Evolutionary conservation across 768 basidiomycete genomes (phyloP).

Genomic region (Pleurotus salmoneostramineus): DNA sequence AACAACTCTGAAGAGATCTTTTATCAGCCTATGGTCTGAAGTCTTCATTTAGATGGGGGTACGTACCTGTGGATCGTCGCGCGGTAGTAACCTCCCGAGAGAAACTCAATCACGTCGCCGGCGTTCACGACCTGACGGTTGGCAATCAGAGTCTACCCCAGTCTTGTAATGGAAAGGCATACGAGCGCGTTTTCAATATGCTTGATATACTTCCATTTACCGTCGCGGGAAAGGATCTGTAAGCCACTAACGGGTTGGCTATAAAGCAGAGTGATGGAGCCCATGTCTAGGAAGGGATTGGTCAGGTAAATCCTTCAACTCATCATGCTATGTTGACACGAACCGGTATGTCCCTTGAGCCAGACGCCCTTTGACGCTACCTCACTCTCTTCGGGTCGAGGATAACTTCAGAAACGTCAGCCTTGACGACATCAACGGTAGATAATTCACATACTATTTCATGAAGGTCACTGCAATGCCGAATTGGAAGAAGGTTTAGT

Average conservation of each 20-base stretch:
- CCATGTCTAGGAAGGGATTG: slow-evolving; percentile 47
- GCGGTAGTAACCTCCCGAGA: slow-evolving; percentile 43
- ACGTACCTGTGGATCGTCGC: slow-evolving; percentile 40
- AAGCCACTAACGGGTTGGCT: slow-evolving; percentile 57
- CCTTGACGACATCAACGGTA: not conserved
- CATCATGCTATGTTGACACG: no score
- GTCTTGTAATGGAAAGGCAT: slow-evolving; percentile 8
- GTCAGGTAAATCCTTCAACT: no score
- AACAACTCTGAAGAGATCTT: slow-evolving; percentile 35
- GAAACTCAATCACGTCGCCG: slow-evolving; percentile 44
- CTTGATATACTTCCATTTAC: slow-evolving; percentile 53
- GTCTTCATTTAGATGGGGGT: no score
- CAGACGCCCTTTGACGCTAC: slow-evolving; percentile 48
- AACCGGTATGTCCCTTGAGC: slow-evolving; percentile 60
- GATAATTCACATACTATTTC: slow-evolving; percentile 60
- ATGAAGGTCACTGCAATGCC: slow-evolving; percentile 49
- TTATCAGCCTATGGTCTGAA: not conserved
- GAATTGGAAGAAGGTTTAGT: not conserved
- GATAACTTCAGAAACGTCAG: slow-evolving; percentile 39
- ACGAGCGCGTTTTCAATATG: slow-evolving; percentile 59
- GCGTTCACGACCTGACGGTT: slow-evolving; percentile 35
- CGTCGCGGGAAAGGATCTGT: slow-evolving; percentile 50
- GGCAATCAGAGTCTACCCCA: not conserved
- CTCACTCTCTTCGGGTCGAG: slow-evolving; percentile 46
- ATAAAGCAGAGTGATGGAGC: slow-evolving; percentile 53